Base-by-base conservation (phyloP, 2,329 filamentous ascomycete genomes). In the Bertia moriformis region DNA sequence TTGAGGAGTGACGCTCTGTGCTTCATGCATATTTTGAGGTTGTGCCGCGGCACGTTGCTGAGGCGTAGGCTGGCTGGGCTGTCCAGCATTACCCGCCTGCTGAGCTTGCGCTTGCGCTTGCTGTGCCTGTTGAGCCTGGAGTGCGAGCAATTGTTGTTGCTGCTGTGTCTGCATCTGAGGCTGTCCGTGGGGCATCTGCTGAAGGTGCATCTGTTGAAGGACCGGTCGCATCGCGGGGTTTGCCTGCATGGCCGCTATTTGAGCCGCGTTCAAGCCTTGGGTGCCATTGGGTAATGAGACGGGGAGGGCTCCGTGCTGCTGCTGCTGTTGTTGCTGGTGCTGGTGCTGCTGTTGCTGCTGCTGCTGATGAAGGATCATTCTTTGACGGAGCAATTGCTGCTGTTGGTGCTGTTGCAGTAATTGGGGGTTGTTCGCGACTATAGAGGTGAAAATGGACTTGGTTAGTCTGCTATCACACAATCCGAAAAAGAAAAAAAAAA, bases 381-480 rank as follows among this genome's bases (percentile, higher is more conserved):
- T 51, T 27, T 51, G 48, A 39, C 53, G 51, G 33, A 53, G 51
- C 39, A 59, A 54, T 38, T 56, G 54, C 32, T 54, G 52, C 27
- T 47, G 54, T 42, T 57, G 50, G 41, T 56, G 52, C 37, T 64
- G 63, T 39, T 67, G 65, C 38, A 63, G 48, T 43, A 68, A 55
- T 46, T 67, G 61, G 18, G 59, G 59, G 40, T 62, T 63, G 39
- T 56, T 58, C 19, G 56, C 47, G 42, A 59, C 57, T 60, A 47
- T 35, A 39, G 19, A 12, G n/a, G n/a, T n/a, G n/a, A n/a, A n/a
- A 24, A n/a, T n/a, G 27, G 13, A 37, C 14, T 17, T 19, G 29
- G 22, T 37, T 45, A 27, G 22, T n/a, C n/a, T 27, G 22, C n/a
- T n/a, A n/a, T n/a, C n/a, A n/a, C n/a, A n/a, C n/a, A n/a, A n/a